Evolutionary conservation across 495 filamentous ascomycete species (phyloP).

Genomic region (Annulohypoxylon bovei): DNA sequence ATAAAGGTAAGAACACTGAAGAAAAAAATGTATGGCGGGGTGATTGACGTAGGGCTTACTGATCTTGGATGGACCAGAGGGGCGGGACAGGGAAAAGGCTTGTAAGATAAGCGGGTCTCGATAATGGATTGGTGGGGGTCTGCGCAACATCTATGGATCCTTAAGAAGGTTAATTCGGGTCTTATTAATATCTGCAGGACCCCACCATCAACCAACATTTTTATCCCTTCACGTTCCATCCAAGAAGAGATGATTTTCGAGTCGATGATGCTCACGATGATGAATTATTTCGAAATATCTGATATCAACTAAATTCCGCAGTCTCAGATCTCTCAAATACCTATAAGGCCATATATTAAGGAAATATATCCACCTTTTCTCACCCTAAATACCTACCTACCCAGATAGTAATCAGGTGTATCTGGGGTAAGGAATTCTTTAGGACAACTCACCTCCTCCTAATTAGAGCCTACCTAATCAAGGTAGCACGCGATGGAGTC

Average conservation of each 20-base stretch:
- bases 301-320: neutral
- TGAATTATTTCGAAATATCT: constrained; percentile 5
- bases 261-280: constrained; percentile 30
- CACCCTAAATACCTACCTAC: neutral
- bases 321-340: neutral
- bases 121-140: constrained; percentile 23
- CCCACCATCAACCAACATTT: constrained; percentile 19
- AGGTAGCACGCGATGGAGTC: constrained; percentile 18
- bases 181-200: constrained; percentile 19
- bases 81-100: constrained; percentile 36
- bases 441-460: neutral
- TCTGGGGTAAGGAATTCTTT: neutral
- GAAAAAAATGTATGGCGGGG: constrained; percentile 29
- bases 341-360: neutral
- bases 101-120: constrained; percentile 22
- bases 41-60: constrained; percentile 42
- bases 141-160: constrained; percentile 30
- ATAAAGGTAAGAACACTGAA: constrained; percentile 5
- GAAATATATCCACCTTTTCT: neutral
- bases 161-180: neutral
- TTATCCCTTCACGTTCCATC: neutral
- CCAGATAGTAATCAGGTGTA: neutral
- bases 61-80: constrained; percentile 36
- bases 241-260: neutral
- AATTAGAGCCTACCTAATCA: constrained; percentile 14